These are phyloP conservation scores for Stagonosporopsis tanaceti DNA, from an alignment of 2,329 filamentous ascomycete species.

Conservation along the genomic window DNA sequence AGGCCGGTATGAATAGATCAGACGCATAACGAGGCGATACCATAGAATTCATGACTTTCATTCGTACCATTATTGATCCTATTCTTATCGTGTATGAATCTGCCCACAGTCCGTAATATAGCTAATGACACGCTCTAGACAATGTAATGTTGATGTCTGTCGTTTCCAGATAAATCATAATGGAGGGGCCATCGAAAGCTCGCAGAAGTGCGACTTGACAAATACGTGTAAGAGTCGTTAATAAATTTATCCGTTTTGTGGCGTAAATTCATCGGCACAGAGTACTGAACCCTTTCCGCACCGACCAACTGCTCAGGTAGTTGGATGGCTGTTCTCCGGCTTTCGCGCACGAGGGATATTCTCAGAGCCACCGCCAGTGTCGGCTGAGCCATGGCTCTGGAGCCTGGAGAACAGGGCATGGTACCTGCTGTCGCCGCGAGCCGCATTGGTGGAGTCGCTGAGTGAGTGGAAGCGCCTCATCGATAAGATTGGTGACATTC, in stretches of 20 bases:
- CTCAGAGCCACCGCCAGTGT: background rate
- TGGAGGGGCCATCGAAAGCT: background rate
- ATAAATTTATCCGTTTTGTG: too few species aligned
- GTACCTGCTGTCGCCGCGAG: background rate
- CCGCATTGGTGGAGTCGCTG: slow-evolving; percentile 25
- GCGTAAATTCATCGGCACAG: too few species aligned
- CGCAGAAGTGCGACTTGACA: background rate
- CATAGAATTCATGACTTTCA: slow-evolving; percentile 18
- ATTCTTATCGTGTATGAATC: background rate
- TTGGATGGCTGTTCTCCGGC: slow-evolving; percentile 20
- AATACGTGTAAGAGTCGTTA: background rate
- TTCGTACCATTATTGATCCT: background rate
- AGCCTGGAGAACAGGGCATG: background rate
- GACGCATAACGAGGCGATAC: slow-evolving; percentile 16
- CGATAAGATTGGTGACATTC: slow-evolving; percentile 15
- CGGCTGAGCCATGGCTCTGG: background rate
- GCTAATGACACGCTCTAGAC: background rate
- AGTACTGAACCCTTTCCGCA: too few species aligned
- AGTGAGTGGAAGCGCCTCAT: slow-evolving; percentile 23
- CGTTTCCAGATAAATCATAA: background rate
- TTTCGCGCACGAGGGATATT: slow-evolving; percentile 12
- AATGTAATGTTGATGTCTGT: background rate
- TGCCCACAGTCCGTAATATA: background rate
- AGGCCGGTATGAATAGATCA: background rate
- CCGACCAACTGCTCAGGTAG: background rate